Evolutionary conservation across 2,329 filamentous ascomycete genomes (phyloP).

Genomic region (Rosellinia necatrix): DNA sequence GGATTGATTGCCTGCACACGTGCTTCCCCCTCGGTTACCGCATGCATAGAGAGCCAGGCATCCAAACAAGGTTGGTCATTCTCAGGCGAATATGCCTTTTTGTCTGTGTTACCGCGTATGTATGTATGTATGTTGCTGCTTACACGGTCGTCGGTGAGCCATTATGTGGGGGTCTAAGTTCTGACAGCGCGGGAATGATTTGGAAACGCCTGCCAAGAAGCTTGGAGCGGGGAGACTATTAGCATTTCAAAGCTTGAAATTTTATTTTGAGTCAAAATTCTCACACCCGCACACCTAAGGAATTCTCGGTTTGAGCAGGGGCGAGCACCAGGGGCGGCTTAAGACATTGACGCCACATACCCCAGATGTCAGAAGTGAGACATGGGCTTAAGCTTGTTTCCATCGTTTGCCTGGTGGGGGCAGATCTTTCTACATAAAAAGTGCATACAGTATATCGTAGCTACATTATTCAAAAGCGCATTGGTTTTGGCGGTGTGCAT

Average conservation of each 20-base stretch:
- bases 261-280: neutral
- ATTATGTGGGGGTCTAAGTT: neutral
- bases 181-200: neutral
- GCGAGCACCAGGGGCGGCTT: no score
- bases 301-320: no score
- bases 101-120: neutral
- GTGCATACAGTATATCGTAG: no score
- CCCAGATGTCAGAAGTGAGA: neutral
- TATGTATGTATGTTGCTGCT: no score
- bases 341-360: neutral
- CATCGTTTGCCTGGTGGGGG: no score
- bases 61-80: no score
- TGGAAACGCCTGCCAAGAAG: slow-evolving; percentile 10
- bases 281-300: no score
- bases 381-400: no score
- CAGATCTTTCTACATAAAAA: no score
- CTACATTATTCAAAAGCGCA: no score
- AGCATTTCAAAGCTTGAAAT: neutral
- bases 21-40: neutral
- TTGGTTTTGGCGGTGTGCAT: no score
- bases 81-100: no score
- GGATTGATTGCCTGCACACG: neutral
- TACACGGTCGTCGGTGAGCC: neutral
- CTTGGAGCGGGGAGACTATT: neutral
- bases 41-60: neutral